Base-by-base conservation (phyloP, 768 basidiomycete species). In the Kwoniella europaea region DNA sequence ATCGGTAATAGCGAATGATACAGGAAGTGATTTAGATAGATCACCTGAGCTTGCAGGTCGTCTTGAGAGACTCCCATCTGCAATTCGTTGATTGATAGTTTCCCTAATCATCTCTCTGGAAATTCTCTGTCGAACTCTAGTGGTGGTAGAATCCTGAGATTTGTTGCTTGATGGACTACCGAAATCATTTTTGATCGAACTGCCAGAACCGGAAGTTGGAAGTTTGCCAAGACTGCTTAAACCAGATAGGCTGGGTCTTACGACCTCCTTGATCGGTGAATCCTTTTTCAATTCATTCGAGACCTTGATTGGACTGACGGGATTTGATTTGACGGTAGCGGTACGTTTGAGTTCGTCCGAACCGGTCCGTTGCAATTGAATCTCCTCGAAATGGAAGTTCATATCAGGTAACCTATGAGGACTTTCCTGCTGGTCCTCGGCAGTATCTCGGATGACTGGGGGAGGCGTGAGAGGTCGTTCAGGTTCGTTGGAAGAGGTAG, bases 101-200 rank as follows among this genome's bases (percentile, higher is more conserved):
- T 81, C 78, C 4, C 78, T 60, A 60, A 83, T 83, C 76, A 80
- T 76, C 55, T 83, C 82, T 44, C 80, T 71, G 4, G 78, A 80
- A 60, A 83, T 83, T 29, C 82, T 59, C 64, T 81, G 82, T 53
- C 82, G 64, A n/a, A 83, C 77, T 22, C 68, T 57, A n/a, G 76
- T 69, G 29, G 70, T 80, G 0, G 73, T 74, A 5, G 74, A 72
- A 18, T 63, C 68, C 29, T 59, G 53, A 13, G 46, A 24, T 3
- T 27, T 59, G n/a, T 54, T 56, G 42, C 41, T 64, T 43, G 42
- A 43, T 20, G 59, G 18, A 43, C 56, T 65, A 27, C 57, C 68
- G 42, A 72, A 65, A 18, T 74, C 72, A 22, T 59, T 60, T 22
- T 67, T 43, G 15, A 63, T 27, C 13, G 65, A 69, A n/a, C 20